Evolutionary conservation across 2,329 filamentous ascomycete genomes (phyloP).

Genomic region (Penicillium concentricum): DNA sequence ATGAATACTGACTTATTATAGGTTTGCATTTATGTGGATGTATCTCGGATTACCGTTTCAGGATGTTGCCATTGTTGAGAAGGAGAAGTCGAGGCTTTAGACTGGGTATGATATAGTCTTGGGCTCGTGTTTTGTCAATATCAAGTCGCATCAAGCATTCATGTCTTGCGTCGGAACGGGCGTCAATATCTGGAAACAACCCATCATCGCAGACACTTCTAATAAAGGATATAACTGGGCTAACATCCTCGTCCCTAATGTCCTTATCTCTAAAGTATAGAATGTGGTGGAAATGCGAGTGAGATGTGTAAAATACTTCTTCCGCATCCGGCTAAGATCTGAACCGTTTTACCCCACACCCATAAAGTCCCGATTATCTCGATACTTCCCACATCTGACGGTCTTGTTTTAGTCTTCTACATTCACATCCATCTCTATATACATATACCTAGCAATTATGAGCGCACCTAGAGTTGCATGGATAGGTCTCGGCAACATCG

Average conservation of each 20-base stretch:
- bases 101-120: background rate
- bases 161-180: too few relatives aligned
- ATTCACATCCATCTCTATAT: background rate
- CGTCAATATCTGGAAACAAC: too few relatives aligned
- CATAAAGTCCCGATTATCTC: constrained; percentile 3
- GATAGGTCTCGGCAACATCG: constrained; percentile 88
- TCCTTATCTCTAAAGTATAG: too few relatives aligned
- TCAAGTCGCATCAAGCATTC: background rate
- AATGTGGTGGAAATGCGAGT: background rate
- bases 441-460: constrained; percentile 16
- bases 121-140: background rate
- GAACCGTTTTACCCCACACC: constrained; percentile 18
- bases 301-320: background rate
- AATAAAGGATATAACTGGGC: too few relatives aligned
- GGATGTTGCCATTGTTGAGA: constrained; percentile 27
- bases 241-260: too few relatives aligned
- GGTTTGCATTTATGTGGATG: constrained; percentile 60
- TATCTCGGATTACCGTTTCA: constrained; percentile 56
- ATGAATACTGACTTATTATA: constrained; percentile 3
- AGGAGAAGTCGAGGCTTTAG: constrained; percentile 19
- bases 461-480: constrained; percentile 60
- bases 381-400: background rate
- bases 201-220: too few relatives aligned
- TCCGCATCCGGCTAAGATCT: constrained; percentile 13
- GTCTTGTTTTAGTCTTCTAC: background rate